Percentiles rank a stretch among this genome's conserved stretches.
Evolutionary conservation across 2,329 filamentous ascomycete genomes (phyloP).

Genomic region (Xylariaceae sp.): DNA sequence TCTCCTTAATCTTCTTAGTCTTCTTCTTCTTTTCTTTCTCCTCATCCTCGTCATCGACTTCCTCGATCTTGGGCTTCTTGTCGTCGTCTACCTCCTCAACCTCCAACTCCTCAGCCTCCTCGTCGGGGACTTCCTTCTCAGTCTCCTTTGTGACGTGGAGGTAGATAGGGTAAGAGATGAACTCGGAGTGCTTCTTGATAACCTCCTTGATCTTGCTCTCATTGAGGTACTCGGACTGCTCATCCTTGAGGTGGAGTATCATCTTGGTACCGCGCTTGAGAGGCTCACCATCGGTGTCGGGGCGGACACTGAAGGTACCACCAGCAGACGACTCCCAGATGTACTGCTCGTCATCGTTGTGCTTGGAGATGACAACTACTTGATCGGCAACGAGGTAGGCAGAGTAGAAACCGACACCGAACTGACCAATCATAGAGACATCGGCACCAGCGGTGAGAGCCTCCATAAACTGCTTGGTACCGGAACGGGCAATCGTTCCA

Average conservation of each 20-base stretch:
- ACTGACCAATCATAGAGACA: constrained; percentile 99
- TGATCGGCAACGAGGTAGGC: constrained; percentile 98
- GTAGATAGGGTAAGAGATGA: constrained; percentile 99
- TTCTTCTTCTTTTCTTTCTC: constrained; percentile 91
- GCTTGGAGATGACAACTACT: constrained; percentile 94
- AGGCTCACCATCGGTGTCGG: constrained; percentile 89
- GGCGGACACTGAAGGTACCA: constrained; percentile 92
- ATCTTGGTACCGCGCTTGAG: constrained; percentile 97
- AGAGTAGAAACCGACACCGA: constrained; percentile 99
- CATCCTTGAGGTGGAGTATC: constrained; percentile 98
- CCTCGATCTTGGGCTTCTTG: constrained; percentile 96
- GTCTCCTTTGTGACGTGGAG: constrained; percentile 99
- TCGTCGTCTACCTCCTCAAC: constrained; percentile 78
- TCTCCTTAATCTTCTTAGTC: constrained; percentile 99
- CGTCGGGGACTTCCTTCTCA: constrained; percentile 97
- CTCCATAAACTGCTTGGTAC: constrained; percentile 99
- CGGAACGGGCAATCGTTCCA: constrained; percentile 97
- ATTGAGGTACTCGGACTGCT: constrained; percentile 98
- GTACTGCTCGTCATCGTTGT: constrained; percentile 99
- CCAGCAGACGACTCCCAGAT: constrained; percentile 98
- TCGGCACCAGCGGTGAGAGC: constrained; percentile 97
- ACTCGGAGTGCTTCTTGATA: constrained; percentile 99
- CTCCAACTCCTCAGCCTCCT: constrained; percentile 80
- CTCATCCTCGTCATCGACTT: constrained; percentile 86
- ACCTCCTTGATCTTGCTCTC: constrained; percentile 99